Evolutionary conservation across 495 filamentous ascomycete genomes (phyloP).

Genomic region (Lepraria neglecta): DNA sequence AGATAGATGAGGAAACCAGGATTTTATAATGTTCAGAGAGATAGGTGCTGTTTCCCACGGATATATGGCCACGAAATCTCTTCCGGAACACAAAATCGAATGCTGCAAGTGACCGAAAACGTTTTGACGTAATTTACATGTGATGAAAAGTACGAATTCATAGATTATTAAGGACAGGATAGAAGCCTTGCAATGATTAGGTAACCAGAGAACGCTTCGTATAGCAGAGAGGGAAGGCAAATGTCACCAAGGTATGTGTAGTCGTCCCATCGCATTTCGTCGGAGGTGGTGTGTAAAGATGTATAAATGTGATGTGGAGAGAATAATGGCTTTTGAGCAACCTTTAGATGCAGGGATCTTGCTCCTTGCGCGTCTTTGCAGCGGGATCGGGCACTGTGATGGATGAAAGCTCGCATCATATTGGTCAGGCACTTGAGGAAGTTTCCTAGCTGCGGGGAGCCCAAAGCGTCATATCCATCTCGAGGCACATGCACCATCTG

Average conservation of each 20-base stretch:
- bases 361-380: slow-evolving; percentile 3
- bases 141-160: neutral
- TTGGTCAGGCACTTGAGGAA: neutral
- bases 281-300: neutral
- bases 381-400: neutral
- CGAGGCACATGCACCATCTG: neutral
- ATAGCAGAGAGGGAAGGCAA: neutral
- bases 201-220: neutral
- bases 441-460: neutral
- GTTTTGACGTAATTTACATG: neutral
- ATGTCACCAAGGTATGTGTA: neutral
- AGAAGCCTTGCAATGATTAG: neutral
- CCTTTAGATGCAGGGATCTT: neutral
- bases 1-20: neutral
- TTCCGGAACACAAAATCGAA: neutral
- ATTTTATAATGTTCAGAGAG: too few species aligned
- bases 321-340: neutral
- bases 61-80: neutral
- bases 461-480: neutral
- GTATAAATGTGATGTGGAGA: neutral
- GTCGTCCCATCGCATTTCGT: slow-evolving; percentile 6
- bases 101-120: slow-evolving; percentile 12
- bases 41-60: neutral
- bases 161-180: neutral
- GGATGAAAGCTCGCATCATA: neutral